These are phyloP conservation scores for Microbotryomycetes sp. DNA, from an alignment of 1,284 basidiomycete species.

Conservation along the genomic window DNA sequence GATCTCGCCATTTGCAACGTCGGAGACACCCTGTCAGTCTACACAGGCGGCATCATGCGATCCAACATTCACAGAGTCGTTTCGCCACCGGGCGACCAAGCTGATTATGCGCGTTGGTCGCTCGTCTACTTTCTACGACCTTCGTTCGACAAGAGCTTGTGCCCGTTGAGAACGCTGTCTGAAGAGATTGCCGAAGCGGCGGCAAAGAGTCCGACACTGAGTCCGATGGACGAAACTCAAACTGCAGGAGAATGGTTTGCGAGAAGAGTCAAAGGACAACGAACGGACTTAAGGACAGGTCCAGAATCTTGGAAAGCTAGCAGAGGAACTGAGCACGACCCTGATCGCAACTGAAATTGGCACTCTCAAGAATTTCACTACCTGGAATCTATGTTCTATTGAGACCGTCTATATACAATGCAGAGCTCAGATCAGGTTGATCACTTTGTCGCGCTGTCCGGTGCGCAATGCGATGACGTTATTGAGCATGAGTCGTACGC, in stretches of 20 bases:
- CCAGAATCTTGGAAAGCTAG: constrained; percentile 11
- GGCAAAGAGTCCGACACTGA: constrained; percentile 2
- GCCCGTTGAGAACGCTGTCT: background rate
- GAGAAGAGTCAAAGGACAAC: constrained; percentile 4
- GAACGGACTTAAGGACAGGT: constrained; percentile 2
- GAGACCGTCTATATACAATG: no score
- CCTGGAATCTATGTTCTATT: no score
- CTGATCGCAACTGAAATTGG: background rate
- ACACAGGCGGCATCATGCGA: constrained; percentile 42
- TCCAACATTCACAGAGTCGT: constrained; percentile 53
- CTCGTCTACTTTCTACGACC: constrained; percentile 9
- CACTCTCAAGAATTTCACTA: no score
- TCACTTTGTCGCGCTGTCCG: no score
- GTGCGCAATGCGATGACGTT: no score
- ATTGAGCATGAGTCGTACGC: constrained; percentile 27
- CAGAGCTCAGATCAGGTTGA: no score
- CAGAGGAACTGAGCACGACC: constrained; percentile 28
- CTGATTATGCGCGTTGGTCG: constrained; percentile 4
- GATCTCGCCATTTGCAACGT: constrained; percentile 24
- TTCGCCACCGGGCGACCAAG: constrained; percentile 9
- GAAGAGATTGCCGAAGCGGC: constrained; percentile 5
- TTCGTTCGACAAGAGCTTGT: constrained; percentile 6
- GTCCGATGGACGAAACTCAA: background rate
- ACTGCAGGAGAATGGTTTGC: constrained; percentile 10
- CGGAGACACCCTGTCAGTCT: constrained; percentile 14